Evolutionary conservation across 2,329 filamentous ascomycete genomes (phyloP), one percentile per base, ranked within the genome.

Genomic region (Parascedosporium putredinis): DNA sequence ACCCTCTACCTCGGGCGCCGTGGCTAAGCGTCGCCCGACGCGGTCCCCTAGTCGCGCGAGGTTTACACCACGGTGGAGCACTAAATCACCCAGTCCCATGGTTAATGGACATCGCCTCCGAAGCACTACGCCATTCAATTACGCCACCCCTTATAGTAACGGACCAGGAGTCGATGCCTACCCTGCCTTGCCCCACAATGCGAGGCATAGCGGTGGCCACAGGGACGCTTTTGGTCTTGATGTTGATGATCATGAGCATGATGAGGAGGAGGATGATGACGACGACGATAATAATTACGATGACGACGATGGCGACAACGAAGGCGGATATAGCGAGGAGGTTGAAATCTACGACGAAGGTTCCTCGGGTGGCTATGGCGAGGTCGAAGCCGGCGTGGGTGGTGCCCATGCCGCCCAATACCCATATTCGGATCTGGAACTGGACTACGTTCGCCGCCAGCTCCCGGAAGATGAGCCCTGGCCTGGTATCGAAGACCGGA

Each of bases 131-230:
- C 84, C 83, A 0, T 81, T 81, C 55, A 81, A 80, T n/a, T 89
- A 89, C 58, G 83, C 84, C 2, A 90, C 86, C 1, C 86, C 86
- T 0, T 74, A 83, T 59, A 88, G 84, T 58, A 83, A 81, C 53
- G 76, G 71, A 3, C 72, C 78, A 1, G 62, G 66, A 7, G 62
- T 69, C 10, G 72, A 75, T 49, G 54, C 65, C 16, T 65, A 67
- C 6, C 57, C 48, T n/a, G 23, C 23, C 5, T 16, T 20, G 20
- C 38, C 20, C 24, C 22, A 33, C n/a, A 18, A n/a, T 8, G 38
- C 24, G 3, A 31, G 27, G 12, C 22, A 44, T 23, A 12, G 18
- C 24, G 23, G 23, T 9, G 36, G 47, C 14, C 36, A 20, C 16
- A 12, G 38, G n/a, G 25, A 23, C 22, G 45, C 14, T 7, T 31